A percentile compares a stretch with the other conserved stretches of the same genome.
Conservation (phyloP, 1,139 yeast species). For the Scheffersomyces insectosa region DNA sequence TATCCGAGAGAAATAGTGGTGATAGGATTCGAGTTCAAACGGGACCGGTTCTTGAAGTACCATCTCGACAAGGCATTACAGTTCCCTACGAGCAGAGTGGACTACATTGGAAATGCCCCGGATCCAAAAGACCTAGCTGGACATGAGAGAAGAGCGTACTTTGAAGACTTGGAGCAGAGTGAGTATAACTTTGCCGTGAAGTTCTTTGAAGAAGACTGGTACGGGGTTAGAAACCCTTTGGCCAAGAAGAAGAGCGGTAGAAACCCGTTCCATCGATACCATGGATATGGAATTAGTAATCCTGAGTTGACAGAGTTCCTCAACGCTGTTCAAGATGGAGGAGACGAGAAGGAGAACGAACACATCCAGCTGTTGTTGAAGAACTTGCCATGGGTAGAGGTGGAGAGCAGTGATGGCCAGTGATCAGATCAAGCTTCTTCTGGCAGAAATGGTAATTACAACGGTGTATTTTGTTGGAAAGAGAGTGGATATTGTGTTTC, state of each 20-base stretch:
- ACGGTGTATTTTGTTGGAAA: too few relatives aligned
- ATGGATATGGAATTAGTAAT: slow-evolving; percentile 39
- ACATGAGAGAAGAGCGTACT: slow-evolving; percentile 29
- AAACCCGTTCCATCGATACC: slow-evolving; percentile 59
- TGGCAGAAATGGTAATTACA: too few relatives aligned
- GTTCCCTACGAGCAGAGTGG: slow-evolving; percentile 31
- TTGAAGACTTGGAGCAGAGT: slow-evolving; percentile 39
- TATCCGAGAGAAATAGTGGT: slow-evolving; percentile 59
- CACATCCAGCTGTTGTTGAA: too few relatives aligned
- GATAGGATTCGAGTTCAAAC: slow-evolving; percentile 75
- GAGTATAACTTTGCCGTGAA: slow-evolving; percentile 58
- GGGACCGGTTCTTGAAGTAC: slow-evolving; percentile 52
- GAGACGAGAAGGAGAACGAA: too few relatives aligned
- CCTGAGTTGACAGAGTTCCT: slow-evolving; percentile 25
- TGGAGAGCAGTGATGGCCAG: too few relatives aligned
- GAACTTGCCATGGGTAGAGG: too few relatives aligned
- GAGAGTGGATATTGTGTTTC: too few relatives aligned
- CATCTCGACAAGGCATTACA: slow-evolving; percentile 55
- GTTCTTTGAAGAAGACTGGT: slow-evolving; percentile 61
- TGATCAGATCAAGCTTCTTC: too few relatives aligned
- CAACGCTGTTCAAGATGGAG: slow-evolving; percentile 5
- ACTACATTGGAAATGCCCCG: slow-evolving; percentile 68
- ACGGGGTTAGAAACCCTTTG: slow-evolving; percentile 50
- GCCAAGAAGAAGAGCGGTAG: slow-evolving; percentile 48
- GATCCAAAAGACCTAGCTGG: slow-evolving; percentile 33